These are phyloP conservation scores for Vigna radiata DNA, from an alignment of 306 rosid genomes.

Conservation along the genomic window DNA sequence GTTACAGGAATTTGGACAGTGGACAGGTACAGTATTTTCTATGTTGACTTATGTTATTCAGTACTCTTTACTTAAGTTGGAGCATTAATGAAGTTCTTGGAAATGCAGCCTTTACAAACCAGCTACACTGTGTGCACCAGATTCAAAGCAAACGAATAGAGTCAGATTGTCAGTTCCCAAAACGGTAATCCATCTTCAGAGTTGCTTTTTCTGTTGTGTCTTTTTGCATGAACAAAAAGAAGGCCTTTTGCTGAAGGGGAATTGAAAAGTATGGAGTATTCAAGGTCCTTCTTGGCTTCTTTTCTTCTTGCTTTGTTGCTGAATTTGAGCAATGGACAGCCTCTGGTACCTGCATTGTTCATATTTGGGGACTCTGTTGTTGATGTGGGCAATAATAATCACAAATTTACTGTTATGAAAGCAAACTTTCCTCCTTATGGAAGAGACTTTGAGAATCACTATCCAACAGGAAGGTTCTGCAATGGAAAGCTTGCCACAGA, in stretches of 20 bases:
- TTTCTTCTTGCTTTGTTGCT: conserved; percentile 42
- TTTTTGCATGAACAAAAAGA: conserved; percentile 24
- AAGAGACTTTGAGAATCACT: conserved; percentile 64
- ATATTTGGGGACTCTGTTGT: conserved; percentile 75
- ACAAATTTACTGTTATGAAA: conserved; percentile 50
- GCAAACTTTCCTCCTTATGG: conserved; percentile 79
- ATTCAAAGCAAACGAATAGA: conserved; percentile 10
- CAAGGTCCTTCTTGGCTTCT: conserved; percentile 40
- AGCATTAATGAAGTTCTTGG: conserved; percentile 43
- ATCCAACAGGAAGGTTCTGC: conserved; percentile 71
- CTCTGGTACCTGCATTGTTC: conserved; percentile 76
- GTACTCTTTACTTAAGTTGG: not conserved
- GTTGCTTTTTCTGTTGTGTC: not conserved
- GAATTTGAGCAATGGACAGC: conserved; percentile 54
- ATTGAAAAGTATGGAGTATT: conserved; percentile 42
- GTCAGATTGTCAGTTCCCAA: conserved; percentile 28
- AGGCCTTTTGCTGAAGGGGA: conserved; percentile 26
- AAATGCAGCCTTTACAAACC: conserved; percentile 32
- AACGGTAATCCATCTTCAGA: conserved; percentile 25
- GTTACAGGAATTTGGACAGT: not conserved
- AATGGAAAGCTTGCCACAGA: conserved; percentile 78
- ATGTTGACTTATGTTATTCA: conserved; percentile 4
- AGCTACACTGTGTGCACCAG: conserved; percentile 6
- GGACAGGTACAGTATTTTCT: not conserved
- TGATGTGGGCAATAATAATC: conserved; percentile 77